Evolutionary conservation across 148 eudicot species (phyloP).

Genomic region (Rhododendron griersonianum): DNA sequence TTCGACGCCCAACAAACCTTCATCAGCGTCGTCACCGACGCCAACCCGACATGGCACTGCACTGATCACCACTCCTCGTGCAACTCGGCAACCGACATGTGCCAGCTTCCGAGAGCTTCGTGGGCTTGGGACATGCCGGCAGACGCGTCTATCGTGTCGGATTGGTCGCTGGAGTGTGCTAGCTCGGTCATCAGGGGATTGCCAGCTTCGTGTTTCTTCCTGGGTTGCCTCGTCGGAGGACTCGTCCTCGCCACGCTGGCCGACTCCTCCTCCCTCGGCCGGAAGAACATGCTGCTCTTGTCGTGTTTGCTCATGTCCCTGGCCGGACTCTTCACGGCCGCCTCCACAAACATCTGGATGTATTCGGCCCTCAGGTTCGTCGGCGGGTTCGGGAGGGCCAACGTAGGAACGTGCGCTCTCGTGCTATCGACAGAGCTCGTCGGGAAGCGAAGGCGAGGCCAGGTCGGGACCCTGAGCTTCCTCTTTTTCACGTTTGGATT

Average conservation of each 20-base stretch:
- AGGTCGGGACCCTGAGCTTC: constrained; percentile 50
- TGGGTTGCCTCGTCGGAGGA: constrained; percentile 60
- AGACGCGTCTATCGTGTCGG: constrained; percentile 45
- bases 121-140: constrained; percentile 44
- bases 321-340: constrained; percentile 35
- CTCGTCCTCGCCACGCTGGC: constrained; percentile 49
- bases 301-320: constrained; percentile 51
- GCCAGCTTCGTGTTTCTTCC: constrained; percentile 62
- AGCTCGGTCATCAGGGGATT: constrained; percentile 47
- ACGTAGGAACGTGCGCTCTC: constrained; percentile 56
- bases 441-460: constrained; percentile 59
- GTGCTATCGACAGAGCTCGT: constrained; percentile 68
- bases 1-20: constrained; percentile 80
- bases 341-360: constrained; percentile 41
- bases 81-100: constrained; percentile 15
- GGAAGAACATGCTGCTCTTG: constrained; percentile 43
- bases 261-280: constrained; percentile 53
- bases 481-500: constrained; percentile 51
- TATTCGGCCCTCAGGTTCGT: constrained; percentile 48
- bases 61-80: constrained; percentile 3
- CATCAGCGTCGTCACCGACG: constrained; percentile 65
- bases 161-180: constrained; percentile 57
- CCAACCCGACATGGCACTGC: constrained; percentile 56
- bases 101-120: constrained; percentile 20
- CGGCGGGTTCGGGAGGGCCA: constrained; percentile 57